Conservation (phyloP, 2,329 filamentous ascomycete genomes). For the Myriangium duriaei region DNA sequence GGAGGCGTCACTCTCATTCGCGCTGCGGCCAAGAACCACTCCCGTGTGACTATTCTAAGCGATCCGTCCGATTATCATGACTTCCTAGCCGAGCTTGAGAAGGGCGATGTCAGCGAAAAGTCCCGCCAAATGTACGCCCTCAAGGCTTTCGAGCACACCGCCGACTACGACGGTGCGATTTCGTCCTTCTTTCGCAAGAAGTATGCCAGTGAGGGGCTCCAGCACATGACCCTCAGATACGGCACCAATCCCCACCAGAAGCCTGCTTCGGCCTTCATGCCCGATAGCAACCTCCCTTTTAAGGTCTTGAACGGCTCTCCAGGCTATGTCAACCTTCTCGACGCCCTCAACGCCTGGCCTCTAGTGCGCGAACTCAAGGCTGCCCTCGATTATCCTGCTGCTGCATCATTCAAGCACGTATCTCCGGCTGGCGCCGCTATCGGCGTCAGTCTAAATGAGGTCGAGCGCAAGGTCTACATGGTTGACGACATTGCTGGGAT, state of each 20-base stretch:
- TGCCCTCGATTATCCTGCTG: slow-evolving; percentile 76
- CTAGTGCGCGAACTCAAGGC: slow-evolving; percentile 91
- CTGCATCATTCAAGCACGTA: slow-evolving; percentile 98
- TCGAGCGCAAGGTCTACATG: slow-evolving; percentile 96
- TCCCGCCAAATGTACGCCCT: slow-evolving; percentile 88
- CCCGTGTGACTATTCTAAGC: slow-evolving; percentile 87
- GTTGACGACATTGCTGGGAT: slow-evolving; percentile 89
- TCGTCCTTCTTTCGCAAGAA: slow-evolving; percentile 95
- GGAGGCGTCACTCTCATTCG: slow-evolving; percentile 93
- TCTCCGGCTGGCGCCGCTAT: slow-evolving; percentile 94
- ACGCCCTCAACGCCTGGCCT: slow-evolving; percentile 93
- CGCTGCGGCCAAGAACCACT: slow-evolving; percentile 95
- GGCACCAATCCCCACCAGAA: slow-evolving; percentile 98
- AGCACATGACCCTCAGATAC: slow-evolving; percentile 80
- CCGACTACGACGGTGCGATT: slow-evolving; percentile 61
- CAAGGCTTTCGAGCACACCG: slow-evolving; percentile 80
- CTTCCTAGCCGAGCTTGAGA: slow-evolving; percentile 80
- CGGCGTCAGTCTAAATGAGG: slow-evolving; percentile 69
- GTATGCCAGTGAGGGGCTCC: slow-evolving; percentile 73
- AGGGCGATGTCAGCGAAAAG: slow-evolving; percentile 72
- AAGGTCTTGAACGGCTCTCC: slow-evolving; percentile 82
- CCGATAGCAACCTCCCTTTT: slow-evolving; percentile 70
- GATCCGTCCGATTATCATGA: slow-evolving; percentile 88
- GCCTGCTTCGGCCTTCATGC: slow-evolving; percentile 74
- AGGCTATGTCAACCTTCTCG: slow-evolving; percentile 94